Base-by-base conservation (phyloP, 164 flowering plant species). In the Vitis vinifera region DNA sequence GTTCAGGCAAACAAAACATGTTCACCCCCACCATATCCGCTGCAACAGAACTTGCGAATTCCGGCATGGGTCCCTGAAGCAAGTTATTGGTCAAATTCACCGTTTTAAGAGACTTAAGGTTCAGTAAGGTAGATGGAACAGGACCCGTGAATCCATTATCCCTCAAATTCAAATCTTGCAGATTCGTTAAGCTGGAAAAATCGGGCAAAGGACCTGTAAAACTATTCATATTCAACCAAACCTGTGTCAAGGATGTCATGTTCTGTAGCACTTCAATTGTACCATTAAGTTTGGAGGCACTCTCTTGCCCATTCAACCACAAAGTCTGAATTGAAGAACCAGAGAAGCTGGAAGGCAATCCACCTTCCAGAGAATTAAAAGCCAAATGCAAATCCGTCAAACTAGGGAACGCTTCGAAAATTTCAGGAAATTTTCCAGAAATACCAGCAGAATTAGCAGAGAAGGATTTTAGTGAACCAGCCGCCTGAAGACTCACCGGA, bases 201-300 rank as follows among this genome's bases (percentile, higher is more conserved):
- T 87, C 91, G 1, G 93, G 93, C n/a, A 87, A 53, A 4, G 89
- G 84, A 58, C 93, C 93, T 0, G 90, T 59, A 58, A 89, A 89
- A 2, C 8, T 19, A 55, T 89, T 89, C 16, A 51, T 58, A 59
- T 89, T 81, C 17, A 89, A 68, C 88, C 86, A 84, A 31, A 82
- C 77, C 47, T 79, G 71, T 4, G 19, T 68, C 65, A 87, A 70
- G 0, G 52, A 37, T 4, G 88, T 84, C 93, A 89, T 89, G 55
- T 79, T 81, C 31, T 76, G 77, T 27, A 89, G 49, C 10, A 89
- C 83, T 0, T 64, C 71, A 50, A 89, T 64, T 11, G 83, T 17
- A 8, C 93, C 91, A 58, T 75, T 84, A 48, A 84, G 68, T 31
- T 27, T 72, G 10, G 63, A 67, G 27, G 27, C 27, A 68, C 79